These are phyloP conservation scores for Leucosporidium creatinivorum DNA, from an alignment of 768 basidiomycete genomes.

Conservation along the genomic window DNA sequence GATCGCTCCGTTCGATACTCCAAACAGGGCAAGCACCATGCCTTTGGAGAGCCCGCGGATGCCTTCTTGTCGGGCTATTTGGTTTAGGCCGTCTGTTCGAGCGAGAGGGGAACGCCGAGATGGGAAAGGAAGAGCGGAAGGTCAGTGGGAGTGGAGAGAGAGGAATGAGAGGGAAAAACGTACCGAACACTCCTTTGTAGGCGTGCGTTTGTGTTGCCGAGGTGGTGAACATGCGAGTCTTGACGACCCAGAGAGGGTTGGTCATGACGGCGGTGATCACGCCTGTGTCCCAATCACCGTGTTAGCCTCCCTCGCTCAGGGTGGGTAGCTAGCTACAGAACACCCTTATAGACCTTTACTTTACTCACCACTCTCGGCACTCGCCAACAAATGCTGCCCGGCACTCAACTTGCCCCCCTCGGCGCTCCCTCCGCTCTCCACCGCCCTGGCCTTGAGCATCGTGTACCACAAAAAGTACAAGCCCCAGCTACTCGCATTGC, in stretches of 20 bases:
- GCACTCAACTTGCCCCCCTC: conserved; percentile 56
- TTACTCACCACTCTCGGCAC: conserved; percentile 93
- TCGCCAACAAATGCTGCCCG: conserved; percentile 72
- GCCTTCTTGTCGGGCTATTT: conserved; percentile 68
- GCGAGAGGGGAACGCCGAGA: neutral
- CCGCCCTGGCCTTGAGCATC: conserved; percentile 71
- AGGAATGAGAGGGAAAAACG: conserved; percentile 6
- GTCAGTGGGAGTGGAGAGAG: neutral
- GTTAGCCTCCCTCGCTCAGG: neutral
- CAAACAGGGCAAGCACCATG: conserved; percentile 76
- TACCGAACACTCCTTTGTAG: conserved; percentile 51
- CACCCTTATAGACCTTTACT: conserved; percentile 33
- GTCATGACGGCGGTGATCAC: conserved; percentile 88
- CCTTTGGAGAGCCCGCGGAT: conserved; percentile 74
- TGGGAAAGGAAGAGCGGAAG: neutral
- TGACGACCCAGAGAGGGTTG: conserved; percentile 96
- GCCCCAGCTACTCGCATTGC: conserved; percentile 95
- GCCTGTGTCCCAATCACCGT: conserved; percentile 51
- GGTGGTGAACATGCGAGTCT: conserved; percentile 93
- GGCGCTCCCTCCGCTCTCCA: conserved; percentile 50
- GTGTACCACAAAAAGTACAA: conserved; percentile 98
- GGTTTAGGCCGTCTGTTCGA: conserved; percentile 59
- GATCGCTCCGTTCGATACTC: conserved; percentile 86
- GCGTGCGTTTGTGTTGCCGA: conserved; percentile 57
- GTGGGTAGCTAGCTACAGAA: conserved; percentile 9